Evolutionary conservation across 495 filamentous ascomycete genomes (phyloP).

Genomic region (Bryoglossum gracile): DNA sequence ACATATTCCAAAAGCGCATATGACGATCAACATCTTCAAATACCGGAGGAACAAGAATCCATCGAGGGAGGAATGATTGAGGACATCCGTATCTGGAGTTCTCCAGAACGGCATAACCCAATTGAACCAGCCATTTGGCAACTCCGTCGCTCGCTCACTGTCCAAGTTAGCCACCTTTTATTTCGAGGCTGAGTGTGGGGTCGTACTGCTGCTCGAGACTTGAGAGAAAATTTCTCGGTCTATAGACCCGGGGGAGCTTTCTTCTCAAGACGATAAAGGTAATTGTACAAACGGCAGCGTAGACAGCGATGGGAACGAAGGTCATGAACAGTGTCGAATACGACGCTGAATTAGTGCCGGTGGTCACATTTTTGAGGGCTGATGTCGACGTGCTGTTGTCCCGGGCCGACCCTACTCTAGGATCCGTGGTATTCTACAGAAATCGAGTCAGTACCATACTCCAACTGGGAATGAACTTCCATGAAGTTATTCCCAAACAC

Average conservation of each 20-base stretch:
- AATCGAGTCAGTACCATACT: background rate
- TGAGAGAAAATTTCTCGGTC: constrained; percentile 78
- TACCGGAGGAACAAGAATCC: constrained; percentile 85
- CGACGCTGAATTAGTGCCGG: constrained; percentile 18
- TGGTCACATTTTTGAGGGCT: constrained; percentile 14
- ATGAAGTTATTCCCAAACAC: too few species aligned
- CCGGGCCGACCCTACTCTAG: constrained; percentile 22
- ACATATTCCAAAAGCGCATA: constrained; percentile 69
- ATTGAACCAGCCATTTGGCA: constrained; percentile 62
- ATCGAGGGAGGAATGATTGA: constrained; percentile 84
- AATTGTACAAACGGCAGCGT: constrained; percentile 54
- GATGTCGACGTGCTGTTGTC: constrained; percentile 22
- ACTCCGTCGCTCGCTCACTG: constrained; percentile 58
- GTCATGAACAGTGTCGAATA: constrained; percentile 51
- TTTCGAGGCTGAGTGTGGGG: background rate
- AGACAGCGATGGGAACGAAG: constrained; percentile 59
- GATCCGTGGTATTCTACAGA: constrained; percentile 12
- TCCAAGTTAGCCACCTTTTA: constrained; percentile 1
- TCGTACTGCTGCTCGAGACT: constrained; percentile 54
- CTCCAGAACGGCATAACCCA: constrained; percentile 73
- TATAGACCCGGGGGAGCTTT: constrained; percentile 69
- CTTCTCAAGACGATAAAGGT: constrained; percentile 72
- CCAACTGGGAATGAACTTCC: too few species aligned
- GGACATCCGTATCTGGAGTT: constrained; percentile 71
- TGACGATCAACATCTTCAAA: constrained; percentile 59